Evolutionary conservation across 169 alveolate species (phyloP), one percentile per base, ranked within the genome.

Genomic region (Eimeria acervulina): DNA sequence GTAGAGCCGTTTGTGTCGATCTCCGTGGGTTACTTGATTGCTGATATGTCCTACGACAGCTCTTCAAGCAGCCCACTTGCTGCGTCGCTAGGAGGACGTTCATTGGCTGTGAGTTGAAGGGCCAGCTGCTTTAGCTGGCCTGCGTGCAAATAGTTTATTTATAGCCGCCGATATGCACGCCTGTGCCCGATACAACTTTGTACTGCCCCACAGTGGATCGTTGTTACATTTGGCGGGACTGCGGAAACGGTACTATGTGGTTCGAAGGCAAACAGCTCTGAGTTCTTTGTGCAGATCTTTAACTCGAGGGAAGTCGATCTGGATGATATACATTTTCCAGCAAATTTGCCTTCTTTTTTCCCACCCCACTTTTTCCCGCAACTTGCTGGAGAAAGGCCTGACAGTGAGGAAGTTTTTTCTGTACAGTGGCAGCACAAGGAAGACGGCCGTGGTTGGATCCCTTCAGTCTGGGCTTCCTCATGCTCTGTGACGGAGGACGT

Each of bases 51-150:
- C 26, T 78, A 21, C 42, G 93, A 59, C 21, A 51, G 80, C 21
- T 51, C 80, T 36, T 47, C 90, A 51, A 59, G 26, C 93, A 84
- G 93, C 78, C 80, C 93, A 40, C 93, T 84, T 10, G 78, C 93
- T 55, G 93, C 93, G 1, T 84, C 93, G 17, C 78, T 84, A 59
- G 93, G 93, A 33, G 93, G 93, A 13, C 93, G 93, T 8, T 84
- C 93, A 0, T 21, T 84, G 31, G 93, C 93, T 17, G 93, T 84
- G 93, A 84, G 93, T 33, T 36, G 8, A 47, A 8, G 19, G 36
- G 61, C 38, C 61, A 40, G 61, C 85, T 44, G 26, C 5, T 5
- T 44, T 8, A 12, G 44, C 78, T 31, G 26, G 44, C 44, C 21
- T 68, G 44, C 19, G 5, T 31, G 78, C 44, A 31, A 68, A 12